Percentiles rank a stretch among this genome's conserved stretches.
Conservation (phyloP, 306 rosid species). For the Prosopis cineraria region DNA sequence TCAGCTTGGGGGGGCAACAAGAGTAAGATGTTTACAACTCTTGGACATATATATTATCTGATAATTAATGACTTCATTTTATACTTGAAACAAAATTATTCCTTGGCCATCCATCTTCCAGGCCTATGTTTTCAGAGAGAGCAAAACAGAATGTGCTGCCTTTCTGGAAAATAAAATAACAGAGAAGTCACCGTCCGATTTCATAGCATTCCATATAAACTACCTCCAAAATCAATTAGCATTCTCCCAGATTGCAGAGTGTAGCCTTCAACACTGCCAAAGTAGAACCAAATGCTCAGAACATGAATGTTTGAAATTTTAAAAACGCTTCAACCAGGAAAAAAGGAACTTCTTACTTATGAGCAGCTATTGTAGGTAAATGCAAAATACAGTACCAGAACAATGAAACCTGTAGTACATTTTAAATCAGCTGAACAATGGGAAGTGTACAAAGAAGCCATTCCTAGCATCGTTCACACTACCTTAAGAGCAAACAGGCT, state of each 20-base stretch:
- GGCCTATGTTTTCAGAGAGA: constrained; percentile 51
- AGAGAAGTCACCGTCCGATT: constrained; percentile 27
- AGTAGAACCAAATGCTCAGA: constrained; percentile 39
- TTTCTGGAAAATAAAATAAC: constrained; percentile 47
- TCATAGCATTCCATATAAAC: constrained; percentile 26
- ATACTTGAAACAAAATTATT: not conserved
- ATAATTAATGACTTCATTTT: not conserved
- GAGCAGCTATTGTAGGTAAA: constrained; percentile 36
- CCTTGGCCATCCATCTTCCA: constrained; percentile 25
- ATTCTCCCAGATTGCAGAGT: constrained; percentile 54
- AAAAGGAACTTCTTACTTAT: constrained; percentile 8
- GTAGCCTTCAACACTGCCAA: constrained; percentile 50
- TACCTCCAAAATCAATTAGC: constrained; percentile 50
- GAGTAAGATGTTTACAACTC: constrained; percentile 30
- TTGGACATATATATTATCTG: not conserved
- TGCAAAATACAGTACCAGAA: constrained; percentile 36
- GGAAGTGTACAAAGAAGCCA: constrained; percentile 47
- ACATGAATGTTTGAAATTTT: not conserved
- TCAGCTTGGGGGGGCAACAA: constrained; percentile 44
- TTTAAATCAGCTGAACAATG: constrained; percentile 43
- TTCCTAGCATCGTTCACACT: constrained; percentile 43
- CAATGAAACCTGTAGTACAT: constrained; percentile 36
- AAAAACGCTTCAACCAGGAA: not conserved
- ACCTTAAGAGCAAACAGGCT: constrained; percentile 38
- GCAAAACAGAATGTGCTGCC: constrained; percentile 48